Evolutionary conservation across 257 asterid genomes (phyloP), one percentile per base, ranked within the genome.

Genomic region (Ligustrum vulgare): DNA sequence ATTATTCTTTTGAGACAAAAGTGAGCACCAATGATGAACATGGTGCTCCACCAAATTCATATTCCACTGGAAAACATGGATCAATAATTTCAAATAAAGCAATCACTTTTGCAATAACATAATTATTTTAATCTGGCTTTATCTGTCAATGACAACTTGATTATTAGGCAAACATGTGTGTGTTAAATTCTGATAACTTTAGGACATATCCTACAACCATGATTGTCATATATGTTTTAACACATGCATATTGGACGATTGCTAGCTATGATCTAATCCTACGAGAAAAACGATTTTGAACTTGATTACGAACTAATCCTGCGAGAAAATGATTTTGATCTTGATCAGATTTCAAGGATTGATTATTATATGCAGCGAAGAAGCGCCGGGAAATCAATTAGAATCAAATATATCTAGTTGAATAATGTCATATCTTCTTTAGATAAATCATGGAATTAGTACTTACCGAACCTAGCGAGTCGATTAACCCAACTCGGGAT

Each of bases 401-500:
- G 22, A 47, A 47, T 5, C 2, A 47, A 4, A 47, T 47, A 47
- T 15, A 47, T 9, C 15, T 47, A 13, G 5, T 47, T 47, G 56
- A 56, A 20, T 1, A 2, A 20, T 7, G 10, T 1, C 10, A 56
- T 8, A 20, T 56, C 5, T 20, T 58, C 25, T 22, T 20, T 3
- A 4, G 4, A 0, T 58, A 22, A 22, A 22, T 58, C 32, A 25
- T 54, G 8, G 13, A 62, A 77, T 23, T 11, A 20, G 41, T 2
- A 67, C 58, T 69, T 76, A 86, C 96, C 96, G 28, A 90, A 77
- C 2, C 90, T 77, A 15, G 97, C 93, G 32, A 91, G 94, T 11
- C 95, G 93, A 77, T 91, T 89, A 25, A 91, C 88, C 97, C 97
- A 91, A 7, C 67, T 78, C 0, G 97, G 97, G 69, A 91, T 89